Evolutionary conservation across 305 asterid species (phyloP).

Genomic region (Plantago coronopus): DNA sequence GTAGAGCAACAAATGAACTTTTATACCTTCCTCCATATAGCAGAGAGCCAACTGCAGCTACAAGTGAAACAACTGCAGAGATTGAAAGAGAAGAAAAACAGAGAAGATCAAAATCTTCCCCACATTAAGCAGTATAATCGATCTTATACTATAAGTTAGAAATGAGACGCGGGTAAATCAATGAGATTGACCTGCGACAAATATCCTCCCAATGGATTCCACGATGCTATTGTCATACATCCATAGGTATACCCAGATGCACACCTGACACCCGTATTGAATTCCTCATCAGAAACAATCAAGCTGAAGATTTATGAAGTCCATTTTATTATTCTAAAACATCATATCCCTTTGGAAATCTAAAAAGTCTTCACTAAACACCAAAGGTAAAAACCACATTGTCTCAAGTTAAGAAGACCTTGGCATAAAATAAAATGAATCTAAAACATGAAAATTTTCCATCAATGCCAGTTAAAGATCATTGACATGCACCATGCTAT

Average conservation of each 20-base stretch:
- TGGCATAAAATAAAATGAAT: neutral
- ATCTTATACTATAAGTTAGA: constrained; percentile 8
- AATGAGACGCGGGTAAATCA: constrained; percentile 13
- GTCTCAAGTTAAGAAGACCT: neutral
- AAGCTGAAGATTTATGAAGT: constrained; percentile 4
- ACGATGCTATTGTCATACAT: constrained; percentile 54
- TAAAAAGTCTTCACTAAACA: neutral
- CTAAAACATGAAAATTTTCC: too few species aligned
- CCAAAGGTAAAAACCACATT: neutral
- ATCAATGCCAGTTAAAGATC: too few species aligned
- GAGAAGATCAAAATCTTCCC: constrained; percentile 13
- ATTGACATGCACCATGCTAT: too few species aligned
- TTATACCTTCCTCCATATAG: constrained; percentile 91
- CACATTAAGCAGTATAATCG: constrained; percentile 3
- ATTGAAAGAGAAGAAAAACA: constrained; percentile 29
- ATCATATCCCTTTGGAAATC: neutral
- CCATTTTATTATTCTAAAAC: neutral
- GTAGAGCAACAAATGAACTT: constrained; percentile 9
- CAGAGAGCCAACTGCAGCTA: constrained; percentile 90
- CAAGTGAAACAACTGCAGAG: constrained; percentile 75
- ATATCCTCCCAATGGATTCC: constrained; percentile 78
- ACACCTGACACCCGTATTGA: constrained; percentile 45
- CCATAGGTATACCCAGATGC: constrained; percentile 89
- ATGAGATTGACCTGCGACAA: constrained; percentile 65
- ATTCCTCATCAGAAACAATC: constrained; percentile 18